phyloP scores from a whole-genome alignment of 371 early-diverging fungal species.

The Conidiobolus incongruus region DNA sequence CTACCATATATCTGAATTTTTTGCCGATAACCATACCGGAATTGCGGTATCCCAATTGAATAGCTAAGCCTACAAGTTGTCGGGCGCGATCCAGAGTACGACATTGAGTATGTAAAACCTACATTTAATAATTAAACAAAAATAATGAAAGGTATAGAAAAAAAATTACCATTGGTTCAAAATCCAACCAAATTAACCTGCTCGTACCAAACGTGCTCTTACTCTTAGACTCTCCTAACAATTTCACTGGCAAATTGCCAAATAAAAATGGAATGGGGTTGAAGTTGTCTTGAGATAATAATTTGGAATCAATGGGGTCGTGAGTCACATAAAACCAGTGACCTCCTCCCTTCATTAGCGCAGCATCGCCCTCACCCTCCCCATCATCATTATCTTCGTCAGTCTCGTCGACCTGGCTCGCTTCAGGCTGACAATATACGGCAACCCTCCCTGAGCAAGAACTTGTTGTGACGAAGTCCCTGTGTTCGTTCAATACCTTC shows the following conservation, averaged over 20 bases:
- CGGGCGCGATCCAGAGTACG: slow-evolving; percentile 21
- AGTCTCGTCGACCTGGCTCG: no score
- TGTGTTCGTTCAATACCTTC: slow-evolving; percentile 19
- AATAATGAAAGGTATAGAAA: no score
- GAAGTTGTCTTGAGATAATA: not conserved
- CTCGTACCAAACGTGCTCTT: not conserved
- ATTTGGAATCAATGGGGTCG: slow-evolving; percentile 19
- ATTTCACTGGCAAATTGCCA: not conserved
- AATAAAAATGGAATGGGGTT: slow-evolving; percentile 1
- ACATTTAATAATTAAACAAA: not conserved
- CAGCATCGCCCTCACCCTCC: no score
- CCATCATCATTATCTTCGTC: no score
- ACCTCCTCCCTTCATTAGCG: slow-evolving; percentile 24
- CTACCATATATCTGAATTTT: slow-evolving; percentile 26
- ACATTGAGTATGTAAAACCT: slow-evolving; percentile 37
- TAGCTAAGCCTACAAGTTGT: slow-evolving; percentile 19
- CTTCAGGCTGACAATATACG: slow-evolving; percentile 21
- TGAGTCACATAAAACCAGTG: slow-evolving; percentile 33
- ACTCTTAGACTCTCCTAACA: not conserved
- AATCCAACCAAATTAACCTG: slow-evolving; percentile 24
- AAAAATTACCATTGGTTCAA: slow-evolving; percentile 29
- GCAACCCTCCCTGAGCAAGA: slow-evolving; percentile 36
- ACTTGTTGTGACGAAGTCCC: slow-evolving; percentile 31
- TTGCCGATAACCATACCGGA: slow-evolving; percentile 30
- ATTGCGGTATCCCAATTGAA: slow-evolving; percentile 31